Evolutionary conservation across 345 rosid species (phyloP).

Genomic region (Salix brachista): DNA sequence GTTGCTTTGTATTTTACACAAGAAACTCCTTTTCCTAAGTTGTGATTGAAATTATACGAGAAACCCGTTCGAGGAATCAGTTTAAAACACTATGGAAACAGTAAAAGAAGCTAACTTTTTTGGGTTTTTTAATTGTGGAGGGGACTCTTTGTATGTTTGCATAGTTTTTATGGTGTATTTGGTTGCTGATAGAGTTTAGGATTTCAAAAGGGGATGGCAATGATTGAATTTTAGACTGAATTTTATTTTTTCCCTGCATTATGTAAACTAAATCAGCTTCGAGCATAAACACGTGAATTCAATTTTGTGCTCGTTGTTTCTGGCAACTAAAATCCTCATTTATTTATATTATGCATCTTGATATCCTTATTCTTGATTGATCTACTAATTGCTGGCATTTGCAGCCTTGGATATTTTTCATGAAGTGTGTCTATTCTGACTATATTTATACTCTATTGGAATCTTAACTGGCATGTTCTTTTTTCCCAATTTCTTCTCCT

Average conservation of each 20-base stretch:
- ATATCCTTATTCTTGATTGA: not conserved
- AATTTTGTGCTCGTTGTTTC: not conserved
- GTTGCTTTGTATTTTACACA: not conserved
- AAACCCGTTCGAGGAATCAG: not conserved
- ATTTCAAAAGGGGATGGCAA: not conserved
- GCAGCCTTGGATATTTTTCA: not conserved
- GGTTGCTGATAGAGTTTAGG: not conserved
- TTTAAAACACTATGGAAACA: not conserved
- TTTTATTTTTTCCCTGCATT: not conserved
- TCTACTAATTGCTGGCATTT: not conserved
- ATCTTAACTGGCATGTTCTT: not conserved
- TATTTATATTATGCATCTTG: not conserved
- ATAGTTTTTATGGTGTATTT: not conserved
- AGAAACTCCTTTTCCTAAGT: not conserved
- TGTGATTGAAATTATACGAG: not conserved
- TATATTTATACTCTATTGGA: not conserved
- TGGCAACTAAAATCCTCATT: not conserved
- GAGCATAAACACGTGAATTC: not conserved
- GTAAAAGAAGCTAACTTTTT: not conserved
- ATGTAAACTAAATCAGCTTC: not conserved
- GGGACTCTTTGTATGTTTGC: not conserved
- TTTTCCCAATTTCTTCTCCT: not conserved
- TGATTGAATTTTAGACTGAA: not conserved
- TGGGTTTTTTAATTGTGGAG: not conserved
- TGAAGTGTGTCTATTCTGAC: not conserved